phyloP scores from a whole-genome alignment of 257 asterid genomes.

The Salvia rosmarinus region DNA sequence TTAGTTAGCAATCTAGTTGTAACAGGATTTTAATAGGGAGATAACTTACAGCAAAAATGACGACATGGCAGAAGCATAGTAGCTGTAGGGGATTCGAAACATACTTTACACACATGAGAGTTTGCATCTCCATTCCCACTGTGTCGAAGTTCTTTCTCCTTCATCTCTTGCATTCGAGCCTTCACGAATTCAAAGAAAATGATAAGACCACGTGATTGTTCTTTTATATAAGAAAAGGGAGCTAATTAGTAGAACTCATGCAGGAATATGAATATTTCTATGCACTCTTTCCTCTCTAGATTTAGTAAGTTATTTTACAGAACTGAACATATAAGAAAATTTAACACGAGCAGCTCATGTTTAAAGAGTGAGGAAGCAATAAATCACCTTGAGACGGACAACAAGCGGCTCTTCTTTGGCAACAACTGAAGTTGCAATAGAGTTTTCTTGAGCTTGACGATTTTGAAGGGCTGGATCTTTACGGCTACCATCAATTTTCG shows the following conservation, averaged over 20 bases:
- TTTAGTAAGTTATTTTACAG: neutral
- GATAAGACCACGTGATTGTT: constrained; percentile 20
- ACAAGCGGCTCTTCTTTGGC: constrained; percentile 85
- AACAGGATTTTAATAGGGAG: constrained; percentile 20
- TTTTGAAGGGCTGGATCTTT: constrained; percentile 47
- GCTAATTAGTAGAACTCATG: neutral
- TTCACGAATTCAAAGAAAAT: constrained; percentile 34
- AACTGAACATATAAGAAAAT: neutral
- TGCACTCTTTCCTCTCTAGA: neutral
- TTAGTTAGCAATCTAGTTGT: neutral
- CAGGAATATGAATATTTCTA: neutral
- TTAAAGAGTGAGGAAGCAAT: constrained; percentile 12
- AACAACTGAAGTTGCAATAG: constrained; percentile 44
- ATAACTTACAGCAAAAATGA: constrained; percentile 88
- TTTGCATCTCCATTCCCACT: constrained; percentile 73
- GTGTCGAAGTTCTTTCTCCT: constrained; percentile 75
- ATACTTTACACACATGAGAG: constrained; percentile 88
- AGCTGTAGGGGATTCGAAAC: constrained; percentile 88
- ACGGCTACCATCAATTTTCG: constrained; percentile 46
- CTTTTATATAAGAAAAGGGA: constrained; percentile 8
- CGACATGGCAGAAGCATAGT: constrained; percentile 99
- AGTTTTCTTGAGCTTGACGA: constrained; percentile 39
- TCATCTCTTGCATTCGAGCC: constrained; percentile 98
- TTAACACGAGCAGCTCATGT: neutral
- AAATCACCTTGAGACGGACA: constrained; percentile 75